Evolutionary conservation across 2,329 filamentous ascomycete species (phyloP).

Genomic region (Phyllosticta citrichinensis): DNA sequence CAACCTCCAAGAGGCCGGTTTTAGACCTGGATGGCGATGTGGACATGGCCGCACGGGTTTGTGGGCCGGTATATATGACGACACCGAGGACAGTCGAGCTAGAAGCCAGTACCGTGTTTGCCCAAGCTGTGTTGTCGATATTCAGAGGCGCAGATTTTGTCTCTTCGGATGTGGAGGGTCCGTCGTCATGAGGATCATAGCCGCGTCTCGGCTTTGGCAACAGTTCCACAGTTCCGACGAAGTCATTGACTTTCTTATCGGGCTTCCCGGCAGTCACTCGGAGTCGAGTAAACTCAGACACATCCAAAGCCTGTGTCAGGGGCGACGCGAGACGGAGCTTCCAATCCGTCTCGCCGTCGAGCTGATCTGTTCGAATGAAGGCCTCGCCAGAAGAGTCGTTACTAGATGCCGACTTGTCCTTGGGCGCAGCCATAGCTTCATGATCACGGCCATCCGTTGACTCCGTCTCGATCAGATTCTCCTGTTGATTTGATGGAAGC

Average conservation of each 20-base stretch:
- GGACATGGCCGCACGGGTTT: constrained; percentile 87
- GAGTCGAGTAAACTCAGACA: constrained; percentile 57
- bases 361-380: constrained; percentile 93
- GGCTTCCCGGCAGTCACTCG: constrained; percentile 77
- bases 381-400: constrained; percentile 57
- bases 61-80: constrained; percentile 87
- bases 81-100: constrained; percentile 81
- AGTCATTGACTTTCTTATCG: constrained; percentile 89
- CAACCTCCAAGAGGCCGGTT: constrained; percentile 83
- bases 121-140: constrained; percentile 98
- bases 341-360: constrained; percentile 98
- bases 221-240: constrained; percentile 79
- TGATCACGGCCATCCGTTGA: constrained; percentile 2
- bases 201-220: constrained; percentile 43
- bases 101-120: constrained; percentile 92
- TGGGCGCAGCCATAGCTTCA: constrained; percentile 7
- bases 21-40: constrained; percentile 89
- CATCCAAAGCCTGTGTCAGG: constrained; percentile 67
- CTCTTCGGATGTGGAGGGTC: constrained; percentile 14
- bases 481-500: constrained; percentile 13
- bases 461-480: constrained; percentile 13
- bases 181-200: constrained; percentile 32
- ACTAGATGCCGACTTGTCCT: constrained; percentile 12
- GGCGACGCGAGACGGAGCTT: constrained; percentile 84
- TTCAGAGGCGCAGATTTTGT: constrained; percentile 61